phyloP scores from a whole-genome alignment of 73 alveolate species.

The Tetrahymena malaccensis region DNA sequence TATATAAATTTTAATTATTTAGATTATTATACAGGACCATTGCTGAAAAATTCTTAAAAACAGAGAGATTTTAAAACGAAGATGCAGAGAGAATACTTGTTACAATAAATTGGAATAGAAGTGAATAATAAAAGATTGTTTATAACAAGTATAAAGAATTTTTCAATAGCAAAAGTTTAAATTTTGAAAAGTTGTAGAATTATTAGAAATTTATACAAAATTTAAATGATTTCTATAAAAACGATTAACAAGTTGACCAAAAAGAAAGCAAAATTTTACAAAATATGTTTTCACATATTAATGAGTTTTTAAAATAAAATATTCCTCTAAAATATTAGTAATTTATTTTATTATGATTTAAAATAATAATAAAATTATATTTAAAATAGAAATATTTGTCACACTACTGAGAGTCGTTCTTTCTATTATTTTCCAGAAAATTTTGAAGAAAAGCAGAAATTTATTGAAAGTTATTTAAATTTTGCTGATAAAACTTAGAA shows the following conservation, averaged over 20 bases:
- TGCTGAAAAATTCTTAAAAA: neutral
- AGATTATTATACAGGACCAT: neutral
- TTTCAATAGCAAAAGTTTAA: no score
- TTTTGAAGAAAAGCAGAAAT: neutral
- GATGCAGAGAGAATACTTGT: neutral
- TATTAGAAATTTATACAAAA: neutral
- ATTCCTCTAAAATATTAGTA: no score
- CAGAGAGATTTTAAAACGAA: neutral
- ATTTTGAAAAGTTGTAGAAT: no score
- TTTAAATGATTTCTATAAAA: no score
- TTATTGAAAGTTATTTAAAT: neutral
- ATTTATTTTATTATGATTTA: no score
- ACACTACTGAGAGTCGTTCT: neutral
- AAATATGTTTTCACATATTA: no score
- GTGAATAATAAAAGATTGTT: no score
- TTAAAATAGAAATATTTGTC: neutral
- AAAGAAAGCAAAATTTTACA: no score
- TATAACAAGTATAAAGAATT: no score
- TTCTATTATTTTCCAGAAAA: neutral
- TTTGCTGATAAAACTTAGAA: neutral
- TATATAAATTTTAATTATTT: no score
- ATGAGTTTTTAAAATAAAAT: no score
- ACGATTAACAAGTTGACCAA: neutral
- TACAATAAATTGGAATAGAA: neutral
- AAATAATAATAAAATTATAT: no score